Evolutionary conservation across 1,284 basidiomycete species (phyloP).

Genomic region (Moesziomyces sp.): DNA sequence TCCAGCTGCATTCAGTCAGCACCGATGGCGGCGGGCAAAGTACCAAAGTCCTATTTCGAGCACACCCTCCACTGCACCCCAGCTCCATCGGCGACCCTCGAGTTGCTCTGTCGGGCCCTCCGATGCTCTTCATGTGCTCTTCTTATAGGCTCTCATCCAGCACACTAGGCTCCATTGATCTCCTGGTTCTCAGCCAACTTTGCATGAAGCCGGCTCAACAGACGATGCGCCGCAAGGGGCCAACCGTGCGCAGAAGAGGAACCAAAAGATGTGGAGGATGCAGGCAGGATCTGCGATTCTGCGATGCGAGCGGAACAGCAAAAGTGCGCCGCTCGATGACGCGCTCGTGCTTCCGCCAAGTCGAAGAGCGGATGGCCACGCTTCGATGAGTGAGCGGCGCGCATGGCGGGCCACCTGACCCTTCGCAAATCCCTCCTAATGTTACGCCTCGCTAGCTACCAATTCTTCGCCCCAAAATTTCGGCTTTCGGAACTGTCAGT

Average conservation of each 20-base stretch:
- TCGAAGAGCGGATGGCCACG: too few relatives aligned
- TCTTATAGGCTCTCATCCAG: too few relatives aligned
- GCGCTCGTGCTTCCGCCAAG: conserved; percentile 3
- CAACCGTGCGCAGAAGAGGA: too few relatives aligned
- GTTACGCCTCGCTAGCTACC: neutral
- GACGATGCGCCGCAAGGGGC: too few relatives aligned
- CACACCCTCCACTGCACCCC: neutral
- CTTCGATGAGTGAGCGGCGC: too few relatives aligned
- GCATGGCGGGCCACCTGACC: neutral
- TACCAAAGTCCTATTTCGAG: neutral
- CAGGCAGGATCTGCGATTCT: too few relatives aligned
- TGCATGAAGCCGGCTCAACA: too few relatives aligned
- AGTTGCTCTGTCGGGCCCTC: too few relatives aligned
- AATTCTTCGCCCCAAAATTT: neutral
- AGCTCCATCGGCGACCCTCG: too few relatives aligned
- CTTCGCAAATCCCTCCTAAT: neutral
- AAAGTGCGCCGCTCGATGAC: conserved; percentile 5
- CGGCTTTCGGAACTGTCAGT: neutral
- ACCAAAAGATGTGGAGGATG: neutral
- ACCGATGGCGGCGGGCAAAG: neutral
- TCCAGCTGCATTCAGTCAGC: neutral
- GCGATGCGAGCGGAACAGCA: neutral
- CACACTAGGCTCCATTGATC: too few relatives aligned
- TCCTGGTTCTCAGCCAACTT: too few relatives aligned
- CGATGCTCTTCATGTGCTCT: too few relatives aligned